These are phyloP conservation scores for Spergularia marina DNA, from an alignment of 148 eudicot genomes.

Conservation along the genomic window DNA sequence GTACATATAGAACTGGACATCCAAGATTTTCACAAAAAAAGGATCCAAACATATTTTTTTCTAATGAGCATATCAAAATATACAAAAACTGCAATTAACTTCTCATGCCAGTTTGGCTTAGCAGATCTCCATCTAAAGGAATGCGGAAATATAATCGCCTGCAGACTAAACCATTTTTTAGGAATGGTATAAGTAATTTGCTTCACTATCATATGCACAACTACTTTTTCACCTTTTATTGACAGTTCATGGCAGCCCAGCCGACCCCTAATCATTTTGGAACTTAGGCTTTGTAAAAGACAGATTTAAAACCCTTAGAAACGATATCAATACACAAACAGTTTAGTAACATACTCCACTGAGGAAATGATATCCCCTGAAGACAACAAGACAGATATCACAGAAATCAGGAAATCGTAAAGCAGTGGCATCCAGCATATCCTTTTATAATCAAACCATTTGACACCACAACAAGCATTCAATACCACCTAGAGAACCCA, in stretches of 20 bases:
- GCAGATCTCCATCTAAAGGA: not conserved
- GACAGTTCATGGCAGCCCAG: too few species aligned
- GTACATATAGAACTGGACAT: conserved; percentile 24
- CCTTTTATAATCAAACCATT: not conserved
- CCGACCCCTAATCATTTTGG: too few species aligned
- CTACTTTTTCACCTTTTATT: too few species aligned
- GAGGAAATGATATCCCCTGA: too few species aligned
- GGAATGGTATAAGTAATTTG: too few species aligned
- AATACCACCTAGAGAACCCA: not conserved
- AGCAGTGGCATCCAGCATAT: not conserved
- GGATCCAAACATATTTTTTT: not conserved
- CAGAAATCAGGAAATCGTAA: not conserved
- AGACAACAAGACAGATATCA: too few species aligned
- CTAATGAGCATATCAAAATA: not conserved
- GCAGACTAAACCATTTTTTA: too few species aligned
- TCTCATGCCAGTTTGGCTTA: not conserved
- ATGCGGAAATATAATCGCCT: not conserved
- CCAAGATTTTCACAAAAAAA: conserved; percentile 17
- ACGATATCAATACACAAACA: not conserved
- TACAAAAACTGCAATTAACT: not conserved
- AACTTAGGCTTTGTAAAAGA: too few species aligned
- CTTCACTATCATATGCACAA: too few species aligned
- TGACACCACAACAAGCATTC: not conserved
- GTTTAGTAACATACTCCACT: not conserved
- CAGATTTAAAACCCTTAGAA: too few species aligned